A percentile compares a stretch with the other conserved stretches of the same genome.
Evolutionary conservation across 805 yeast genomes (phyloP).

Genomic region (Candida patagonica): DNA sequence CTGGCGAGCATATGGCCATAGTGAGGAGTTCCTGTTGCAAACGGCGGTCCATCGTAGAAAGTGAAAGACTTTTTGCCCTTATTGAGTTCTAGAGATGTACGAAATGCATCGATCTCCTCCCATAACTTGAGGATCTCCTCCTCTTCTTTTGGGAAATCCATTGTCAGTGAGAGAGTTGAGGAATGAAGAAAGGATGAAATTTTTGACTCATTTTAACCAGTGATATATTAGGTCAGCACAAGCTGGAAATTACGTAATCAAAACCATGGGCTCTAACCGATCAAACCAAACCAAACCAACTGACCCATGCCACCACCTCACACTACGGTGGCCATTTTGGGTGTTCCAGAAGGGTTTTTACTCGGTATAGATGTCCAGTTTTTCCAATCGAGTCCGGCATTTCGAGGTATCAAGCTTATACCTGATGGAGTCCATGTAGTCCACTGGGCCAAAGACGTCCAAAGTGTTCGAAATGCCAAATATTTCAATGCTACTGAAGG

Average conservation of each 20-base stretch:
- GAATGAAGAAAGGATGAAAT: too few relatives aligned
- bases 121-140: conserved; percentile 71
- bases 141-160: conserved; percentile 78
- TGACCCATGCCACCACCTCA: too few relatives aligned
- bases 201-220: too few relatives aligned
- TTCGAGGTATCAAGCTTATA: conserved; percentile 44
- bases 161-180: too few relatives aligned
- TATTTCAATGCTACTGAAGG: conserved; percentile 27
- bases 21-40: conserved; percentile 99
- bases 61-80: conserved; percentile 82
- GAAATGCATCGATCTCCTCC: conserved; percentile 93
- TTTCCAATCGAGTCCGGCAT: conserved; percentile 32
- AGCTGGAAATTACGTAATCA: too few relatives aligned
- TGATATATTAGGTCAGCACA: too few relatives aligned
- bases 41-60: conserved; percentile 98
- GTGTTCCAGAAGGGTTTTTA: conserved; percentile 29
- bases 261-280: too few relatives aligned
- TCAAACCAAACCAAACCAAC: too few relatives aligned
- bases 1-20: conserved; percentile 97
- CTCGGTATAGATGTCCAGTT: conserved; percentile 44
- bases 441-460: conserved; percentile 37
- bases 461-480: conserved; percentile 34
- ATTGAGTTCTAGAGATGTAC: conserved; percentile 70
- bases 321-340: conserved; percentile 23
- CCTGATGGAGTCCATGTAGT: conserved; percentile 45